Evolutionary conservation across 1,284 basidiomycete species (phyloP), one percentile per base, ranked within the genome.

Genomic region (Malassezia pachydermatis): DNA sequence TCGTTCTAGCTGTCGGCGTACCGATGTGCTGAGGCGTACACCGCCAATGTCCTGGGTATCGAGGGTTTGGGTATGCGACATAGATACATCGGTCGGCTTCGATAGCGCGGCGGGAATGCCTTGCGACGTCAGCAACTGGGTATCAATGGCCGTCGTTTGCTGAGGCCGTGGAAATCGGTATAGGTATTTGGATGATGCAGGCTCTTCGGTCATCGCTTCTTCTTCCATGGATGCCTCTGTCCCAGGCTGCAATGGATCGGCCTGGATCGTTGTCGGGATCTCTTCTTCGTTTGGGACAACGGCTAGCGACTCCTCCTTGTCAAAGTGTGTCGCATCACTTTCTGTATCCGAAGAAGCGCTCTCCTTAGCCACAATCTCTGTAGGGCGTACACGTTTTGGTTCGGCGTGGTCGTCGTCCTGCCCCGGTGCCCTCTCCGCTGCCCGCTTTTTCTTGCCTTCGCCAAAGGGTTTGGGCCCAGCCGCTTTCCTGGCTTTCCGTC

Each of bases 71-170:
- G 59, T 57, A 0, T 62, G 48, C 1, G 45, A 44, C 0, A 65
- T 59, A 22, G 63, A 47, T 1, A 68, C 56, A 7, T 66, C 45
- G 4, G 54, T 57, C 10, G 65, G 53, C 10, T 54, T 57, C 1
- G 53, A 48, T 17, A 69, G 44, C 24, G 60, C 65, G 33, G 57
- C 42, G 0, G 67, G 63, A 3, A 69, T 45, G 28, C 66, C 67
- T 17, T 66, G 65, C 9, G 54, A 50, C 25, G 59, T 46, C 20
- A 70, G 60, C 19, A 57, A 42, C 13, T 54, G 50, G 4, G 52
- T 46, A 36, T 62, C 58, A 7, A 54, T 48, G 16, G 25, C 27
- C 22, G 6, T n/a, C 32, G 47, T 60, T 30, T 34, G n/a, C 24
- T 36, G 40, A 9, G 57, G 53, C 20, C 38, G 32, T 5, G 48